A percentile compares a stretch with the other conserved stretches of the same genome.
phyloP scores from a whole-genome alignment of 306 rosid genomes.

The Macrotyloma uniflorum region DNA sequence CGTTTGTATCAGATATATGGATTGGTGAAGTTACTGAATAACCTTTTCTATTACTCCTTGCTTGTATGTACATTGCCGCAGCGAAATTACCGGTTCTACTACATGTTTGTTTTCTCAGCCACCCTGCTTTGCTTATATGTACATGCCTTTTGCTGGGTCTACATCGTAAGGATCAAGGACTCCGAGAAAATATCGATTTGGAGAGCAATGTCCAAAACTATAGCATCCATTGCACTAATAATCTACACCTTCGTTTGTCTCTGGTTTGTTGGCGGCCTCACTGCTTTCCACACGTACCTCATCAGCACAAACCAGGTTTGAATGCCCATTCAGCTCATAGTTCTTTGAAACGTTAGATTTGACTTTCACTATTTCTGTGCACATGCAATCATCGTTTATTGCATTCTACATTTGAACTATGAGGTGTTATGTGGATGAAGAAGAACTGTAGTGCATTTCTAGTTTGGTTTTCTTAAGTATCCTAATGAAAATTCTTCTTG shows the following conservation, averaged over 20 bases:
- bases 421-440: background rate
- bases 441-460: background rate
- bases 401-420: background rate
- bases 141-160: conserved; percentile 82
- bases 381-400: background rate
- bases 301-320: conserved; percentile 76
- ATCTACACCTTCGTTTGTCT: conserved; percentile 56
- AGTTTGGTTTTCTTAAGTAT: conserved; percentile 1
- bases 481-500: conserved; percentile 4
- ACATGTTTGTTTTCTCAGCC: conserved; percentile 61
- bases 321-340: background rate
- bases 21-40: conserved; percentile 26
- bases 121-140: conserved; percentile 68
- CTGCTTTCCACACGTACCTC: conserved; percentile 70
- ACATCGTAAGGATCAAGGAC: conserved; percentile 59
- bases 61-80: conserved; percentile 47
- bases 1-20: conserved; percentile 14
- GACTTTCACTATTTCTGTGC: background rate
- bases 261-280: conserved; percentile 84
- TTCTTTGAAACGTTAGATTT: background rate
- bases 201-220: conserved; percentile 74
- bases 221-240: conserved; percentile 67
- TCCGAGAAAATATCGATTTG: conserved; percentile 57
- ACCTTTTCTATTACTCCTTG: background rate
- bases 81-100: conserved; percentile 82